Percentiles rank a stretch among this genome's conserved stretches.
Conservation (phyloP, 345 rosid species). For the Gossypium arboreum region DNA sequence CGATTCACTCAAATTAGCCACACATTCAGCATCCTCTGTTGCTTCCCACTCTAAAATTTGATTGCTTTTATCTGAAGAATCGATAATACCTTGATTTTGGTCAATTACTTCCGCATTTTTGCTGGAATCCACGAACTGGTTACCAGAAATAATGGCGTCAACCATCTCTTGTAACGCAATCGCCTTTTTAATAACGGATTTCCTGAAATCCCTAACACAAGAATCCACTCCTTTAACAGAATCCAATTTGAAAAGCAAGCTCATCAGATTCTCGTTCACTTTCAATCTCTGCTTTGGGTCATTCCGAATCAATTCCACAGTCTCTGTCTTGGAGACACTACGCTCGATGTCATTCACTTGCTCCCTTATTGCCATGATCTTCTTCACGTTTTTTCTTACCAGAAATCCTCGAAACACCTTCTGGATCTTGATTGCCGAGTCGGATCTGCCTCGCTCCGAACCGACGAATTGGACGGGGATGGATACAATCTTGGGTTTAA, state of each 20-base stretch:
- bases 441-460: constrained; percentile 42
- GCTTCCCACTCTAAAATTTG: not conserved
- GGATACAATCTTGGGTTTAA: constrained; percentile 38
- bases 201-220: too few species aligned
- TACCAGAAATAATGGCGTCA: constrained; percentile 33
- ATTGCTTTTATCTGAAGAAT: not conserved
- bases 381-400: constrained; percentile 47
- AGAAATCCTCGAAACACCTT: constrained; percentile 50
- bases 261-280: too few species aligned
- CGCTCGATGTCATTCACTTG: too few species aligned
- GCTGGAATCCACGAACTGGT: not conserved
- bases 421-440: not conserved
- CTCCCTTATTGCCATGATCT: not conserved
- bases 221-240: too few species aligned
- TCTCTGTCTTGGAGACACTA: constrained; percentile 11
- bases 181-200: too few species aligned
- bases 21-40: not conserved
- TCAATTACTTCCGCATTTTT: not conserved
- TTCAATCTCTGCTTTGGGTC: constrained; percentile 19
- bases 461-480: constrained; percentile 48
- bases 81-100: not conserved
- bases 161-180: constrained; percentile 51
- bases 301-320: constrained; percentile 30
- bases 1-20: not conserved
- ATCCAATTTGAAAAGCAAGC: too few species aligned